A percentile compares a stretch with the other conserved stretches of the same genome.
phyloP scores from a whole-genome alignment of 1,284 basidiomycete species.

The Fomitiporia mediterranea region DNA sequence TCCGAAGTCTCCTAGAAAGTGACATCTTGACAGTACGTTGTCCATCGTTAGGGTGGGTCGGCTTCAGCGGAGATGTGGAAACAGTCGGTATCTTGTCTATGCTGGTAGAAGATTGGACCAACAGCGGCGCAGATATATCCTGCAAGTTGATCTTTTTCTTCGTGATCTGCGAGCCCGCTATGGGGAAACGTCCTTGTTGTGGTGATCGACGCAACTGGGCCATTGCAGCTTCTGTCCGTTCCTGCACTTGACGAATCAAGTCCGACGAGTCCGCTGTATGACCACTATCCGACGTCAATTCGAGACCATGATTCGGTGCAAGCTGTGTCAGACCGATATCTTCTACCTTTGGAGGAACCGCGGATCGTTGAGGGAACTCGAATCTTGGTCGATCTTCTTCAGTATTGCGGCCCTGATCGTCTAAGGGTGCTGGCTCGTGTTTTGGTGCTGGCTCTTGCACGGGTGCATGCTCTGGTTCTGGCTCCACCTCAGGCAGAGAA shows the following conservation, averaged over 20 bases:
- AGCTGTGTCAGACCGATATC: constrained; percentile 22
- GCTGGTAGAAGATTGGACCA: constrained; percentile 70
- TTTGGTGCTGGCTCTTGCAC: no score
- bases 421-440: no score
- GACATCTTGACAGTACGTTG: constrained; percentile 41
- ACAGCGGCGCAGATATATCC: constrained; percentile 68
- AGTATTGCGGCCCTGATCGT: constrained; percentile 20
- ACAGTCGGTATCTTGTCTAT: constrained; percentile 69
- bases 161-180: constrained; percentile 34
- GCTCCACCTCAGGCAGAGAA: constrained; percentile 20
- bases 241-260: constrained; percentile 62
- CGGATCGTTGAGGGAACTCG: background rate
- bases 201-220: constrained; percentile 57
- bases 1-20: constrained; percentile 48
- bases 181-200: constrained; percentile 45
- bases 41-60: constrained; percentile 27
- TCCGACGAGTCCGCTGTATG: constrained; percentile 43
- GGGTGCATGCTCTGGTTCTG: no score
- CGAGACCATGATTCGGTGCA: constrained; percentile 25
- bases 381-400: background rate
- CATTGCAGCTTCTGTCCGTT: constrained; percentile 65
- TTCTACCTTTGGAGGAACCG: constrained; percentile 20
- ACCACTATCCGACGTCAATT: constrained; percentile 29
- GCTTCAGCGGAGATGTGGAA: constrained; percentile 35
- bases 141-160: constrained; percentile 62